These are phyloP conservation scores for Venturia pyrina DNA, from an alignment of 2,329 filamentous ascomycete genomes.

Conservation along the genomic window DNA sequence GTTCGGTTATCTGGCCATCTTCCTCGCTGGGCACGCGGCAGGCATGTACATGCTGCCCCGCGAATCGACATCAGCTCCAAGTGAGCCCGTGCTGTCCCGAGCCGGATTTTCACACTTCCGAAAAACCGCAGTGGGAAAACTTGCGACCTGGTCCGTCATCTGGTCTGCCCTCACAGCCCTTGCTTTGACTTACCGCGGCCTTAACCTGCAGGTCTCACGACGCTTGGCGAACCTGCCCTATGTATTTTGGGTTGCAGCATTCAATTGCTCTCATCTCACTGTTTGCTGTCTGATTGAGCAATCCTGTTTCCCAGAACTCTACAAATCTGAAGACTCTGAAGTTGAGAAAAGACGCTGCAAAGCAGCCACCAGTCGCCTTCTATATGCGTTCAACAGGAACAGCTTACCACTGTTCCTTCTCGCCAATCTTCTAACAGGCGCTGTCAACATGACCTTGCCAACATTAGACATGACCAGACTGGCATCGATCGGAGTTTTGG, in stretches of 20 bases:
- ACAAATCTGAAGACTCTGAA: slow-evolving; percentile 38
- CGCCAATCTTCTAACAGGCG: slow-evolving; percentile 80
- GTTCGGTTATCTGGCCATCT: slow-evolving; percentile 86
- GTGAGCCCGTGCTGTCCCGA: slow-evolving; percentile 1
- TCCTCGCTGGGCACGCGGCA: slow-evolving; percentile 75
- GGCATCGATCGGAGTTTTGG: slow-evolving; percentile 62
- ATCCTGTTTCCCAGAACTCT: slow-evolving; percentile 63
- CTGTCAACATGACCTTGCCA: slow-evolving; percentile 77
- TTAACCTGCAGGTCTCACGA: slow-evolving; percentile 70
- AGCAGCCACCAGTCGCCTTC: slow-evolving; percentile 67
- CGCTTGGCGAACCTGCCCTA: slow-evolving; percentile 90
- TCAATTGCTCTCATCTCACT: slow-evolving; percentile 76
- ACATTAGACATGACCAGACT: slow-evolving; percentile 62
- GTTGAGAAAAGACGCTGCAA: slow-evolving; percentile 53
- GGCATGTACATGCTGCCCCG: slow-evolving; percentile 70
- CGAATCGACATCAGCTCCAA: slow-evolving; percentile 13
- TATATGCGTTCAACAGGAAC: slow-evolving; percentile 80
- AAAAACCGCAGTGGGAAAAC: slow-evolving; percentile 49
- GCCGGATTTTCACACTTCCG: slow-evolving; percentile 17
- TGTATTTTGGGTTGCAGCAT: slow-evolving; percentile 82
- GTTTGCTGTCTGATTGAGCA: slow-evolving; percentile 71
- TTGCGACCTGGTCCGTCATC: slow-evolving; percentile 53
- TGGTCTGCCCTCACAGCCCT: slow-evolving; percentile 65
- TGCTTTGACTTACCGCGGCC: slow-evolving; percentile 61
- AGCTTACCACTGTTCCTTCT: slow-evolving; percentile 76